Percentiles rank a stretch among this genome's conserved stretches.
Evolutionary conservation across 306 rosid species (phyloP).

Genomic region (Sicyos edulis): DNA sequence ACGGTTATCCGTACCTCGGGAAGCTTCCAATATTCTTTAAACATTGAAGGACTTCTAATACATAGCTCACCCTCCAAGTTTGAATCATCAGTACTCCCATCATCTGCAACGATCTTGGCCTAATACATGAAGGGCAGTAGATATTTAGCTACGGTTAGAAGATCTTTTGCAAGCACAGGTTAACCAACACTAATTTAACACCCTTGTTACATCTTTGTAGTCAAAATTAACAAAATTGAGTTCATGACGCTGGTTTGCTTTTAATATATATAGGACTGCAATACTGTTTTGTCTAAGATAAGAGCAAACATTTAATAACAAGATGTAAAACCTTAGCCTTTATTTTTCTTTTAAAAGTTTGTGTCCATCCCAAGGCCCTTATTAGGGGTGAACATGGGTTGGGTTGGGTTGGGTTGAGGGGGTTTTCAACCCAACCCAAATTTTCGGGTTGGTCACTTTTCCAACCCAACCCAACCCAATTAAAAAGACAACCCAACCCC

Average conservation of each 20-base stretch:
- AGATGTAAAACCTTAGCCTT: not conserved
- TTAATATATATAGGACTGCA: not conserved
- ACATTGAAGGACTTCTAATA: conserved; percentile 66
- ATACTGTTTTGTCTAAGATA: not conserved
- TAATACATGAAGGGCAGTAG: conserved; percentile 24
- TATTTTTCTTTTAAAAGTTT: not conserved
- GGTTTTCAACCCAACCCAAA: no score
- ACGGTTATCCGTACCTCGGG: conserved; percentile 45
- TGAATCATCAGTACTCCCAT: conserved; percentile 28
- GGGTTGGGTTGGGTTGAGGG: no score
- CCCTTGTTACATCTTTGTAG: not conserved
- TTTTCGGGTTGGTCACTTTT: no score
- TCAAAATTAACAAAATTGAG: not conserved
- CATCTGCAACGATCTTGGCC: conserved; percentile 62
- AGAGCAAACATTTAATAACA: not conserved
- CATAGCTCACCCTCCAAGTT: conserved; percentile 67
- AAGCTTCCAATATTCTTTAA: conserved; percentile 85
- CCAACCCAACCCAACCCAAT: no score
- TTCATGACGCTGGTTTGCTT: not conserved
- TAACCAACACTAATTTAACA: not conserved
- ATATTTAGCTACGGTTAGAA: not conserved
- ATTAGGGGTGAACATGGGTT: no score
- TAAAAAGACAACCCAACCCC: no score
- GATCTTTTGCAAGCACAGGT: not conserved
- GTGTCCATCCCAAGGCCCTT: not conserved